A percentile compares a stretch with the other conserved stretches of the same genome.
Conservation (phyloP, 1,284 basidiomycete genomes). For the Fistulina hepatica region DNA sequence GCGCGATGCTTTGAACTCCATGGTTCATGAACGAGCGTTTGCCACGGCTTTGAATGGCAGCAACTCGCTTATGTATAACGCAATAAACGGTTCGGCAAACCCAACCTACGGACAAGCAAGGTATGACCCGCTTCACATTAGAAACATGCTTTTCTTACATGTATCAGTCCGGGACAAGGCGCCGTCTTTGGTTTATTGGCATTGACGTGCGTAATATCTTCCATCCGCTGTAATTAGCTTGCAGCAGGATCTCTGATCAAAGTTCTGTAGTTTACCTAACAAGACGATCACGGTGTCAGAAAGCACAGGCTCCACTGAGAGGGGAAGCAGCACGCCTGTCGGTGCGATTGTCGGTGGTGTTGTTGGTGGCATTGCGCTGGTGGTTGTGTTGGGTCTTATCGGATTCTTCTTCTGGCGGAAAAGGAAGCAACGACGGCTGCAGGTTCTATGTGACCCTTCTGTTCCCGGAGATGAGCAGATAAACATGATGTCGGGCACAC, state of each 20-base stretch:
- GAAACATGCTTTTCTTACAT: no score
- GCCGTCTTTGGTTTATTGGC: no score
- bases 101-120: background rate
- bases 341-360: background rate
- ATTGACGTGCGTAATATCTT: background rate
- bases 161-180: no score
- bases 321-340: background rate
- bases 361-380: background rate
- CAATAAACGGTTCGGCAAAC: background rate
- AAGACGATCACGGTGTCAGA: background rate
- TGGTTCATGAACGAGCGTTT: conserved; percentile 19
- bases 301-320: background rate
- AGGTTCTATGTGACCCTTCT: no score
- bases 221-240: background rate
- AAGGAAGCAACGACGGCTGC: no score
- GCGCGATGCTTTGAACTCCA: conserved; percentile 24
- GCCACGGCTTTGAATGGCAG: background rate
- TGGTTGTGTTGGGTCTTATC: no score
- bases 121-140: background rate
- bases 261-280: background rate
- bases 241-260: background rate
- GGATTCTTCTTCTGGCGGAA: no score
- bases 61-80: background rate
- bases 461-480: no score
- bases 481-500: no score